Evolutionary conservation across 2,329 filamentous ascomycete species (phyloP).

Genomic region (Diaporthe helianthi): DNA sequence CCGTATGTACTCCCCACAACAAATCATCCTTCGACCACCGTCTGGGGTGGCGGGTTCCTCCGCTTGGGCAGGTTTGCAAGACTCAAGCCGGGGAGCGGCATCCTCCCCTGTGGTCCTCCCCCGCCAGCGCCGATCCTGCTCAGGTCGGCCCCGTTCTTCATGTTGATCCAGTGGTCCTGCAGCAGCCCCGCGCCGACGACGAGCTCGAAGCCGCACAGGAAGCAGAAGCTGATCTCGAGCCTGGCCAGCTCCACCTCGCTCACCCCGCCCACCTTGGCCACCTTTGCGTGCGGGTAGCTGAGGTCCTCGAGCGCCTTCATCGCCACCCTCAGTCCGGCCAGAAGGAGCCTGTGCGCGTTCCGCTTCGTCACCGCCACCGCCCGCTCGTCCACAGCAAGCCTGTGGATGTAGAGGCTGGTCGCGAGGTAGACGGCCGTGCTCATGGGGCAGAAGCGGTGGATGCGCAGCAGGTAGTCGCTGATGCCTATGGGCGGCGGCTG

Average conservation of each 20-base stretch:
- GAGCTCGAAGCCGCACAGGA: slow-evolving; percentile 84
- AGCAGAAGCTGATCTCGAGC: slow-evolving; percentile 89
- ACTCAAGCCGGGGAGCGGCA: slow-evolving; percentile 21
- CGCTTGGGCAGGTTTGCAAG: slow-evolving; percentile 23
- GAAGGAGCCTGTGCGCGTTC: slow-evolving; percentile 85
- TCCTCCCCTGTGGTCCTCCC: background rate
- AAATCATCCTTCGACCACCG: slow-evolving; percentile 7
- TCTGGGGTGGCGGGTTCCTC: background rate
- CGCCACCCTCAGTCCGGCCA: slow-evolving; percentile 84
- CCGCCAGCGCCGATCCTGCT: slow-evolving; percentile 13
- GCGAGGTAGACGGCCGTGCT: slow-evolving; percentile 93
- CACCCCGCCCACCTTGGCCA: slow-evolving; percentile 89
- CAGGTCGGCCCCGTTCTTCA: slow-evolving; percentile 46
- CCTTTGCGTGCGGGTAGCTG: slow-evolving; percentile 82
- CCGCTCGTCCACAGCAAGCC: slow-evolving; percentile 77
- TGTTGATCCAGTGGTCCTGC: slow-evolving; percentile 71
- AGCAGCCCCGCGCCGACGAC: slow-evolving; percentile 66
- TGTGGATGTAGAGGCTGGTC: slow-evolving; percentile 85
- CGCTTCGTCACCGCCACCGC: slow-evolving; percentile 81
- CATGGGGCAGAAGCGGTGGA: slow-evolving; percentile 92
- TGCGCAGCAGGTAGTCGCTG: slow-evolving; percentile 82
- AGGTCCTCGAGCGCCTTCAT: slow-evolving; percentile 96
- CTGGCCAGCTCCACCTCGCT: slow-evolving; percentile 80
- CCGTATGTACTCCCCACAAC: background rate
- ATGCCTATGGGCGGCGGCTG: slow-evolving; percentile 82